These are phyloP conservation scores for Malus asiatica DNA, from an alignment of 306 rosid genomes.

Conservation along the genomic window DNA sequence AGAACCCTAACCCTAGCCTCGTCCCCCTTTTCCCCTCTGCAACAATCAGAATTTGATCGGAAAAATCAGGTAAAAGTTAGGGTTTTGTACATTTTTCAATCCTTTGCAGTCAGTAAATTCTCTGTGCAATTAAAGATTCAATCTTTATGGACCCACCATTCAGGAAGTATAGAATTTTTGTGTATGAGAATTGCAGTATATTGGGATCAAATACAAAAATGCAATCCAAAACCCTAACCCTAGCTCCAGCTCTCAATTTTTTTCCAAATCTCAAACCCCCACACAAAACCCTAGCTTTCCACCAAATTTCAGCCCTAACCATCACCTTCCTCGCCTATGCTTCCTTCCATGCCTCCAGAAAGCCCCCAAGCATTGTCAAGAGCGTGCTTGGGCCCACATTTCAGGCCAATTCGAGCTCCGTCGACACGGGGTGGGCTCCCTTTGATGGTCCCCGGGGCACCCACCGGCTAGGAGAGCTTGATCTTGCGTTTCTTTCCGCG, in stretches of 20 bases:
- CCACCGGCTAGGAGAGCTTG: slow-evolving; percentile 73
- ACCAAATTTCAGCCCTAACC: slow-evolving; percentile 47
- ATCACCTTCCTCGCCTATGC: slow-evolving; percentile 73
- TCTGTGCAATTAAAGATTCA: neutral
- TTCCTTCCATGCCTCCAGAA: slow-evolving; percentile 84
- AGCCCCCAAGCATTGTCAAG: slow-evolving; percentile 90
- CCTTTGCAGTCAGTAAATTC: neutral
- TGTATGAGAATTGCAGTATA: neutral
- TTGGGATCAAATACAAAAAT: slow-evolving; percentile 18
- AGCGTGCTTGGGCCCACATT: slow-evolving; percentile 75
- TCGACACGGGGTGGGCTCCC: slow-evolving; percentile 70
- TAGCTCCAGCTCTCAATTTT: slow-evolving; percentile 54
- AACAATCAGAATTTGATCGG: neutral
- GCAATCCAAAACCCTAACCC: slow-evolving; percentile 35
- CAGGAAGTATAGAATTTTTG: neutral
- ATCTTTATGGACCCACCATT: neutral
- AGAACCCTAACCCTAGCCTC: slow-evolving; percentile 4
- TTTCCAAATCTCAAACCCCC: slow-evolving; percentile 67
- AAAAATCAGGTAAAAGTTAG: neutral
- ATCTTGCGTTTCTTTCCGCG: slow-evolving; percentile 72
- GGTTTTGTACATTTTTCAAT: neutral
- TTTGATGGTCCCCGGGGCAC: slow-evolving; percentile 66
- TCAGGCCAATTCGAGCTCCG: slow-evolving; percentile 29
- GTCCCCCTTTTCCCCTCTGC: slow-evolving; percentile 1
- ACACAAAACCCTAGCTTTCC: slow-evolving; percentile 60